phyloP scores from a whole-genome alignment of 176 grass and related monocot species.

The Aegilops speltoides region DNA sequence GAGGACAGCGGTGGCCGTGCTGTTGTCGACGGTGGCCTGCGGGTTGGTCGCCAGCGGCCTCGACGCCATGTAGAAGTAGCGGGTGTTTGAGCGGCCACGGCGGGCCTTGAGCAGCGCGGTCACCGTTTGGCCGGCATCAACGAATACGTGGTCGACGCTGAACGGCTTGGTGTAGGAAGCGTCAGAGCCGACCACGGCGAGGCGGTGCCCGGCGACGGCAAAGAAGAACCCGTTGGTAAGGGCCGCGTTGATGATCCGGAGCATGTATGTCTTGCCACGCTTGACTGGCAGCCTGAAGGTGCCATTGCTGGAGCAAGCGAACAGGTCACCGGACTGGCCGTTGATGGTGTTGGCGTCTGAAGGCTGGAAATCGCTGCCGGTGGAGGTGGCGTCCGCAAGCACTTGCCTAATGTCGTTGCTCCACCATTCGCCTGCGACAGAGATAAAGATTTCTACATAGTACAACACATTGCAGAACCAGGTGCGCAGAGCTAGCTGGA shows the following conservation, averaged over 20 bases:
- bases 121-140: constrained; percentile 34
- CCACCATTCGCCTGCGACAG: constrained; percentile 36
- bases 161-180: constrained; percentile 47
- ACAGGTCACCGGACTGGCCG: constrained; percentile 37
- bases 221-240: constrained; percentile 60
- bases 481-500: neutral
- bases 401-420: neutral
- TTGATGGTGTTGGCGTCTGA: constrained; percentile 61
- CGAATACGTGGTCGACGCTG: constrained; percentile 27
- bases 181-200: constrained; percentile 54
- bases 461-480: neutral
- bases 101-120: constrained; percentile 36
- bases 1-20: constrained; percentile 27
- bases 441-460: neutral
- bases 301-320: constrained; percentile 3
- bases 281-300: constrained; percentile 34
- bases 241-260: constrained; percentile 57
- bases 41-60: neutral
- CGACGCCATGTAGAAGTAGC: constrained; percentile 43
- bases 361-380: neutral
- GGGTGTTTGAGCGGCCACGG: neutral
- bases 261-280: constrained; percentile 59
- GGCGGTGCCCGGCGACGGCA: constrained; percentile 47
- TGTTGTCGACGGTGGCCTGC: neutral
- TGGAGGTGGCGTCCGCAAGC: neutral